Base-by-base conservation (phyloP, 495 filamentous ascomycete species). In the Annulohypoxylon maeteangense region DNA sequence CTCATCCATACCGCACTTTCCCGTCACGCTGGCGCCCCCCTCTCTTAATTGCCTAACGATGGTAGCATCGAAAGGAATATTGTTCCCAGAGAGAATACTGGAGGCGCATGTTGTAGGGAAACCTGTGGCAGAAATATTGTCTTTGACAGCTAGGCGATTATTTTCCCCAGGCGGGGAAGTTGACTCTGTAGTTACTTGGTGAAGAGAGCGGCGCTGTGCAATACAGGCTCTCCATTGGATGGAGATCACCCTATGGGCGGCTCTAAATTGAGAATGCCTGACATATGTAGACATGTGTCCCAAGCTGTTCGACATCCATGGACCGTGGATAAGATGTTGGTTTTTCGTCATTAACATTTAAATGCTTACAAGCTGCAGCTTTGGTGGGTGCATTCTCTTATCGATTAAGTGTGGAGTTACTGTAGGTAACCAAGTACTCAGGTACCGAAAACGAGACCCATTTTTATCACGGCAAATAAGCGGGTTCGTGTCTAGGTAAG, bases 1-100 rank as follows among this genome's bases (percentile, higher is more conserved):
- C 76, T 98, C 95, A 83, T 99, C 95, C 72, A 99, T 84, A 78
- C 97, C 97, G 0, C 93, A 93, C 78, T 97, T 98, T 7, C 91
- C 91, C 14, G 87, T 83, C 3, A 97, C 76, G 18, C 85, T 77
- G 4, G 89, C 90, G 40, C 92, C 93, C 20, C 88, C 84, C 54
- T 83, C 74, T 68, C 87, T 85, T 48, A 97, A 84, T 61, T 86
- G 83, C 10, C 65, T 73, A 11, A 97, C 88, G 34, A 97, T 93
- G 3, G 92, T 95, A 7, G 95, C 94, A 76, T 93, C 87, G 79
- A 91, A 95, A 20, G 96, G 96, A 65, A 89, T 92, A 48, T 72
- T 77, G 79, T 91, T 91, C 59, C 81, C 80, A n/a, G 87, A 74
- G n/a, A 97, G 84, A 57, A 92, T 89, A n/a, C 80, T 80, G 23